phyloP scores from a whole-genome alignment of 225 moss, liverwort and hornwort species.

The Bryum argenteum region DNA sequence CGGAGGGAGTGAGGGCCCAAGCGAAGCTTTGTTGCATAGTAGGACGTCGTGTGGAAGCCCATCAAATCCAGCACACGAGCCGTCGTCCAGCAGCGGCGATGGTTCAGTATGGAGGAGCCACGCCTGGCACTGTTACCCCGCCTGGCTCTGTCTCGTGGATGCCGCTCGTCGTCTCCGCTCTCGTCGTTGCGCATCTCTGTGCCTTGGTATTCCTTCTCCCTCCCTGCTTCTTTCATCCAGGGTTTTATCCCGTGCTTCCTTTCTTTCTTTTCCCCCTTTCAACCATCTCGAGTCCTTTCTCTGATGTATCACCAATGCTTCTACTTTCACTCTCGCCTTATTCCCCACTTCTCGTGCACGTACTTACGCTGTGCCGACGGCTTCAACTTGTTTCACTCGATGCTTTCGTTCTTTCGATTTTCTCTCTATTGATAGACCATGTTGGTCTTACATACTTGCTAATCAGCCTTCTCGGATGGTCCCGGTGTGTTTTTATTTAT shows the following conservation, averaged over 20 bases:
- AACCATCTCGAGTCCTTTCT: background rate
- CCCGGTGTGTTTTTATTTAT: background rate
- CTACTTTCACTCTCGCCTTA: conserved; percentile 12
- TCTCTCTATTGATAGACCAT: background rate
- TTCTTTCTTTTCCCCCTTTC: background rate
- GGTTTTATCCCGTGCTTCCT: background rate
- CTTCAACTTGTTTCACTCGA: background rate
- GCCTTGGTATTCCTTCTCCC: conserved; percentile 34
- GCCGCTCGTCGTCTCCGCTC: conserved; percentile 52
- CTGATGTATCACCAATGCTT: background rate
- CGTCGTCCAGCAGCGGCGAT: conserved; percentile 20
- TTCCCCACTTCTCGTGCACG: background rate
- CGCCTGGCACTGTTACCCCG: conserved; percentile 26
- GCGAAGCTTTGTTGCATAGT: background rate
- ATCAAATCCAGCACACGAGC: background rate
- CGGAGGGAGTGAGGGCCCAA: background rate
- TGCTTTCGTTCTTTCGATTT: conserved; percentile 7
- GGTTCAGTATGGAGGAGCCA: conserved; percentile 43
- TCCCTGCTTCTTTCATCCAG: background rate
- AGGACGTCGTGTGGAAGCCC: background rate
- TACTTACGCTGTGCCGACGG: background rate
- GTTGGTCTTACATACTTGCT: background rate
- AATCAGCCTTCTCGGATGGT: background rate
- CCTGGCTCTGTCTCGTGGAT: conserved; percentile 38
- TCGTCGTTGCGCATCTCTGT: conserved; percentile 51